Conservation (phyloP, 768 basidiomycete genomes). For the Phylloporus arenicola region DNA sequence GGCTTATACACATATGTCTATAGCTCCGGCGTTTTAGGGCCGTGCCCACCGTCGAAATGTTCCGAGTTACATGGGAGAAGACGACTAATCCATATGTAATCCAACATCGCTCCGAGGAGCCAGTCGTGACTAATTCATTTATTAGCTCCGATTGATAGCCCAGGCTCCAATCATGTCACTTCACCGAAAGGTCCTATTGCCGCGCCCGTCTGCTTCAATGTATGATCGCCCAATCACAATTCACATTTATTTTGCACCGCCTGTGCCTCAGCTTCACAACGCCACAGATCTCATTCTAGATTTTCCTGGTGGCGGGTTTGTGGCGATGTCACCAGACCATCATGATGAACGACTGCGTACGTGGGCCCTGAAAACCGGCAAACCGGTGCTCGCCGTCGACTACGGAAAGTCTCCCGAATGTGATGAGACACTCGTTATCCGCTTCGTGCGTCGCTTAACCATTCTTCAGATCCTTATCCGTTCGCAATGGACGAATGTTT, state of each 20-base stretch:
- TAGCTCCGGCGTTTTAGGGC: constrained; percentile 90
- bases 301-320: constrained; percentile 94
- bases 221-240: constrained; percentile 80
- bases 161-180: constrained; percentile 57
- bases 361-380: constrained; percentile 78
- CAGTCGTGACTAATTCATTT: constrained; percentile 5
- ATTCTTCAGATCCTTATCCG: constrained; percentile 80
- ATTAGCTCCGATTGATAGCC: constrained; percentile 57
- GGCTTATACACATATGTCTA: constrained; percentile 1
- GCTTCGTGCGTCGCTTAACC: constrained; percentile 2
- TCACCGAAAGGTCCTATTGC: constrained; percentile 72
- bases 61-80: constrained; percentile 96
- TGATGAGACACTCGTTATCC: constrained; percentile 32
- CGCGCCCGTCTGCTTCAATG: constrained; percentile 69
- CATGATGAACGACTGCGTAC: constrained; percentile 88
- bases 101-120: constrained; percentile 19
- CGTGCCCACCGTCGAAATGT: constrained; percentile 93
- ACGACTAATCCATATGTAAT: constrained; percentile 84
- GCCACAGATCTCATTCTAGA: constrained; percentile 84
- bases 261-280: constrained; percentile 55
- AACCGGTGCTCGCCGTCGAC: constrained; percentile 80
- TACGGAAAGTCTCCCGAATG: constrained; percentile 98
- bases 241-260: constrained; percentile 75
- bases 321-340: constrained; percentile 93
- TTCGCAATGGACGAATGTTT: constrained; percentile 95